phyloP scores from a whole-genome alignment of 345 rosid species.

The Brassica juncea region DNA sequence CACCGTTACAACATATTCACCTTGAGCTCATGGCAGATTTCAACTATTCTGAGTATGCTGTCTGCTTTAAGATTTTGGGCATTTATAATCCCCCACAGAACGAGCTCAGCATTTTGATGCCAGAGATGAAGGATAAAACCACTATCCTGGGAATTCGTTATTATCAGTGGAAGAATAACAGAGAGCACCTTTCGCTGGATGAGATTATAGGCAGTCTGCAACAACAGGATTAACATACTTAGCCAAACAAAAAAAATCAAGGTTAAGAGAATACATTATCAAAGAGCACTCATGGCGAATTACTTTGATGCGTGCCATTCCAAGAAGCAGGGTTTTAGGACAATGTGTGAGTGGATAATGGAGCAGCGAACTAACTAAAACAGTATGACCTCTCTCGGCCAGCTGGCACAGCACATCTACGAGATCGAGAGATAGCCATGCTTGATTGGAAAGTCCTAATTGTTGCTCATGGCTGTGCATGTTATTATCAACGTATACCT shows the following conservation, averaged over 20 bases:
- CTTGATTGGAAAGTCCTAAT: constrained; percentile 70
- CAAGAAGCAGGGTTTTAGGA: constrained; percentile 48
- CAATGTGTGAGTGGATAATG: constrained; percentile 77
- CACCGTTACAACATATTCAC: background rate
- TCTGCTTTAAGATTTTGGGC: background rate
- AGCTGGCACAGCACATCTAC: constrained; percentile 81
- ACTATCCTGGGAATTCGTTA: background rate
- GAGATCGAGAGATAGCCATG: constrained; percentile 85
- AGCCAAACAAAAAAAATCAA: background rate
- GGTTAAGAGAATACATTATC: background rate
- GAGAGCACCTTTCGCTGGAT: background rate
- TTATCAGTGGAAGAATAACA: background rate
- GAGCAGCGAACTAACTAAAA: constrained; percentile 63
- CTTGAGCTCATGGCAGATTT: background rate
- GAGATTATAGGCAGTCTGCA: background rate
- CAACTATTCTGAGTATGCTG: background rate
- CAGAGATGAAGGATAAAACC: background rate
- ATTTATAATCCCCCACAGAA: background rate
- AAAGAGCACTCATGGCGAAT: background rate
- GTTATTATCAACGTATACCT: constrained; percentile 73
- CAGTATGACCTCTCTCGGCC: constrained; percentile 84
- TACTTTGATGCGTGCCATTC: background rate
- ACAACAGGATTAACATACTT: background rate
- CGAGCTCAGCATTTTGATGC: background rate
- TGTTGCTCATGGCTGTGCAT: constrained; percentile 63